phyloP scores from a whole-genome alignment of 179 eudicot species.

The Sideroxylon spinosum region DNA sequence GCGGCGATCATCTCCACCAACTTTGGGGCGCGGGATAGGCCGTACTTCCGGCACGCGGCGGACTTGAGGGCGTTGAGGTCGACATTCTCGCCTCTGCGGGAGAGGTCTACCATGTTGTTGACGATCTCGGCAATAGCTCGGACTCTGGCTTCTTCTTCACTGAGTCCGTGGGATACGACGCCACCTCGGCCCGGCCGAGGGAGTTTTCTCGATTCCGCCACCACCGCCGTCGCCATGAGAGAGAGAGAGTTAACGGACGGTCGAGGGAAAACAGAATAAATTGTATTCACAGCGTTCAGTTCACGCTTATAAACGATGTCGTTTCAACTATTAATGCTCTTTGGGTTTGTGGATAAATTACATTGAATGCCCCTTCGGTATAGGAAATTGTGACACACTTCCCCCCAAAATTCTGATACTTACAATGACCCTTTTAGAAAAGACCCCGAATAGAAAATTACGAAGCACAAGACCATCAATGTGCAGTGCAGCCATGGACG shows the following conservation, averaged over 20 bases:
- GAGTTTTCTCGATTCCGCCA: conserved; percentile 39
- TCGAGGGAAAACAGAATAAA: background rate
- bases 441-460: too few relatives aligned
- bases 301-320: background rate
- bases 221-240: conserved; percentile 43
- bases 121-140: conserved; percentile 90
- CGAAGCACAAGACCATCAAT: too few relatives aligned
- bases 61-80: conserved; percentile 86
- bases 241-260: background rate
- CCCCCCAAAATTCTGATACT: too few relatives aligned
- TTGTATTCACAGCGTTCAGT: background rate
- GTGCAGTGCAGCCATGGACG: background rate
- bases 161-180: conserved; percentile 48
- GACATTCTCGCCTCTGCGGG: conserved; percentile 58
- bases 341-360: too few relatives aligned
- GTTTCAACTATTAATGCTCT: background rate
- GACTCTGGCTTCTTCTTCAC: conserved; percentile 85
- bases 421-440: too few relatives aligned
- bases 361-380: too few relatives aligned
- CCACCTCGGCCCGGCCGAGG: conserved; percentile 97
- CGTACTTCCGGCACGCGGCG: conserved; percentile 88
- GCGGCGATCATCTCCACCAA: conserved; percentile 97
- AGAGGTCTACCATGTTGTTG: conserved; percentile 62
- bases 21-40: conserved; percentile 87
- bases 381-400: too few relatives aligned